Conservation (phyloP, 192 early-diverging fungal genomes). For the Backusella mclennaniae region DNA sequence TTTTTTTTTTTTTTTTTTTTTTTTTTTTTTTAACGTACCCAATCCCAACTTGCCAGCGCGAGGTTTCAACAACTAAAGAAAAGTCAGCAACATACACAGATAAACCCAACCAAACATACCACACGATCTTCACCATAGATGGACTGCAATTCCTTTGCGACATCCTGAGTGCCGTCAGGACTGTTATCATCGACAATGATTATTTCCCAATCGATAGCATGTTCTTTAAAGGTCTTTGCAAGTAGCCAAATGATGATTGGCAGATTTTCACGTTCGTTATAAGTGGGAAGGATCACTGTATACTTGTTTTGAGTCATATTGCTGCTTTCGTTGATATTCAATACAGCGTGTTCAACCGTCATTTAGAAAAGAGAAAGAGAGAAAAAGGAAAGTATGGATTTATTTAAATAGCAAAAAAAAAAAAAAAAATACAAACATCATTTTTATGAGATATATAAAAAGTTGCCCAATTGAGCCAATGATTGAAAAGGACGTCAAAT, state of each 20-base stretch:
- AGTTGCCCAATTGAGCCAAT: not conserved
- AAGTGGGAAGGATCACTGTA: slow-evolving; percentile 95
- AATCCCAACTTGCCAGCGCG: slow-evolving; percentile 95
- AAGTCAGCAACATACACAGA: not conserved
- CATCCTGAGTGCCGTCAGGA: slow-evolving; percentile 93
- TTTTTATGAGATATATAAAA: not conserved
- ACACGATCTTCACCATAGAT: slow-evolving; percentile 87
- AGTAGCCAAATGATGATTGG: slow-evolving; percentile 94
- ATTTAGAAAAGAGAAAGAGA: slow-evolving; percentile 12
- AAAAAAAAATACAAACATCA: not conserved
- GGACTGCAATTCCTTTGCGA: slow-evolving; percentile 85
- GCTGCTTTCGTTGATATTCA: slow-evolving; percentile 25
- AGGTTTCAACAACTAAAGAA: slow-evolving; percentile 74
- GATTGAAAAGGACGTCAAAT: not conserved
- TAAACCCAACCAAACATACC: slow-evolving; percentile 44
- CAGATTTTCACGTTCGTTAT: slow-evolving; percentile 97
- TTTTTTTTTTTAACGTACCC: slow-evolving; percentile 46
- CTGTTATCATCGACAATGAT: slow-evolving; percentile 96
- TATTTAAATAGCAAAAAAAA: not conserved
- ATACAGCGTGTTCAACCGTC: slow-evolving; percentile 31
- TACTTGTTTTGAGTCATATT: slow-evolving; percentile 62
- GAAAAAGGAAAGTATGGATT: not conserved
- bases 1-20: too few relatives aligned
- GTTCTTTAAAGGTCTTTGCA: slow-evolving; percentile 80
- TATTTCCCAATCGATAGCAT: slow-evolving; percentile 91